These are phyloP conservation scores for Fabrea salina DNA, from an alignment of 169 alveolate species.

Conservation along the genomic window DNA sequence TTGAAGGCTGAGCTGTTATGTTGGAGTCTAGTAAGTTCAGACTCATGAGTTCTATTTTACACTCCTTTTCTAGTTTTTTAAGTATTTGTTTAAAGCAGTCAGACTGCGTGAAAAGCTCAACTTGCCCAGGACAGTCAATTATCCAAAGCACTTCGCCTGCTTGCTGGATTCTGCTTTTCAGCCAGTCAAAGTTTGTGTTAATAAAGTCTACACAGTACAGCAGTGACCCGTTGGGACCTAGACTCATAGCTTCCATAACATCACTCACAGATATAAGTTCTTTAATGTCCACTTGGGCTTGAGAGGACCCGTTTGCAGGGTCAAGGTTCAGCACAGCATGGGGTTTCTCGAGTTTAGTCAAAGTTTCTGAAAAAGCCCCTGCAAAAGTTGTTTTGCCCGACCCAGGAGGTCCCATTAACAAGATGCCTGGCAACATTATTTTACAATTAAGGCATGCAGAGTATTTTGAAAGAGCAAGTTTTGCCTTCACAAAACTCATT, in stretches of 20 bases:
- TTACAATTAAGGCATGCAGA: too few relatives aligned
- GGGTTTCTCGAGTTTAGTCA: conserved; percentile 75
- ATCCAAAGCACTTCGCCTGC: conserved; percentile 88
- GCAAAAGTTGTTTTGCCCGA: conserved; percentile 97
- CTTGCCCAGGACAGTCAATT: conserved; percentile 98
- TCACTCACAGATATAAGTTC: conserved; percentile 92
- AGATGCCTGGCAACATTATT: too few relatives aligned
- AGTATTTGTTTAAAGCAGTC: background rate
- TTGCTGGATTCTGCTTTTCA: conserved; percentile 95
- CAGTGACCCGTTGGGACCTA: conserved; percentile 97
- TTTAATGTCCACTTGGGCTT: conserved; percentile 87
- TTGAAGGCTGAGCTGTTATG: conserved; percentile 76
- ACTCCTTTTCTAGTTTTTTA: background rate
- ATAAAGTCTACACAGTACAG: conserved; percentile 92
- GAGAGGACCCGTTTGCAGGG: conserved; percentile 95
- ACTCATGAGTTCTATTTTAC: background rate
- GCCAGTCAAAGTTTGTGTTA: conserved; percentile 82
- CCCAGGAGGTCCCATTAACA: conserved; percentile 97
- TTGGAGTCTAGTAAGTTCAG: background rate
- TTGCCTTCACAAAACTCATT: background rate
- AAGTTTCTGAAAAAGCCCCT: conserved; percentile 87
- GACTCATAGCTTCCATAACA: conserved; percentile 89
- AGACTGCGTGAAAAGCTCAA: conserved; percentile 92
- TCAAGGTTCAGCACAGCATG: conserved; percentile 93
- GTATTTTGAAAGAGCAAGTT: conserved; percentile 14